phyloP scores from a whole-genome alignment of 495 filamentous ascomycete species.

The Xylaria palmicola region DNA sequence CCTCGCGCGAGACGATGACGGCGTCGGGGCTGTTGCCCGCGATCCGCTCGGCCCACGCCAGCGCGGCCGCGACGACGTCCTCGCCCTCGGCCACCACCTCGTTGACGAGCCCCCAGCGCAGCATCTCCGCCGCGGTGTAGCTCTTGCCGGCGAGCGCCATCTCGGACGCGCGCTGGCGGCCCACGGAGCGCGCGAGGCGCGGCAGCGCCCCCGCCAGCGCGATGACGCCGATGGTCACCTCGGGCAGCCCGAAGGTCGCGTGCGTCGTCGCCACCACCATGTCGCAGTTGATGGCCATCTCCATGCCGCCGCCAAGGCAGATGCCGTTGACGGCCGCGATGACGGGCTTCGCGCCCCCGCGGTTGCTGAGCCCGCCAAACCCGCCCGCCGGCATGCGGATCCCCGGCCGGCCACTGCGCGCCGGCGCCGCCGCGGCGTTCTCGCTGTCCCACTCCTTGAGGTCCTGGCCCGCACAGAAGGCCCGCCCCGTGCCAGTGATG shows the following conservation, averaged over 20 bases:
- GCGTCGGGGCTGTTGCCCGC: conserved; percentile 68
- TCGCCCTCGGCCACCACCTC: conserved; percentile 61
- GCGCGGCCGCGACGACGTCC: conserved; percentile 43
- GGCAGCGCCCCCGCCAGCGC: conserved; percentile 69
- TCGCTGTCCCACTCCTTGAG: conserved; percentile 43
- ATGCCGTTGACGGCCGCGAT: conserved; percentile 76
- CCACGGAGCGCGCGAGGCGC: conserved; percentile 61
- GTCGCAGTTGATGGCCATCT: conserved; percentile 71
- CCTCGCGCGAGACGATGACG: conserved; percentile 63
- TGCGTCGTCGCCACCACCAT: conserved; percentile 57
- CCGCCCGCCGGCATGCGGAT: conserved; percentile 31
- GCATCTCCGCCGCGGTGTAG: conserved; percentile 56
- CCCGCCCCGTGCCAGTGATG: conserved; percentile 53
- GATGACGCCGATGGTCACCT: conserved; percentile 68
- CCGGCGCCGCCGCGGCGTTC: neutral
- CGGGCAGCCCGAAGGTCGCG: conserved; percentile 63
- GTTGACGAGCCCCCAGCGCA: conserved; percentile 71
- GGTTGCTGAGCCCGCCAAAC: conserved; percentile 55
- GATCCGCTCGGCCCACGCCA: conserved; percentile 51
- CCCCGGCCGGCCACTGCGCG: neutral
- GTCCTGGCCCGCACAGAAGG: conserved; percentile 62
- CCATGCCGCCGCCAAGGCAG: conserved; percentile 72
- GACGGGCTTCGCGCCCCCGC: conserved; percentile 61
- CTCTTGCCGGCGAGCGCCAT: conserved; percentile 64
- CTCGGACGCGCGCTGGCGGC: conserved; percentile 68